Evolutionary conservation across 768 basidiomycete genomes (phyloP).

Genomic region (Xerocomus brunneocitrinus): DNA sequence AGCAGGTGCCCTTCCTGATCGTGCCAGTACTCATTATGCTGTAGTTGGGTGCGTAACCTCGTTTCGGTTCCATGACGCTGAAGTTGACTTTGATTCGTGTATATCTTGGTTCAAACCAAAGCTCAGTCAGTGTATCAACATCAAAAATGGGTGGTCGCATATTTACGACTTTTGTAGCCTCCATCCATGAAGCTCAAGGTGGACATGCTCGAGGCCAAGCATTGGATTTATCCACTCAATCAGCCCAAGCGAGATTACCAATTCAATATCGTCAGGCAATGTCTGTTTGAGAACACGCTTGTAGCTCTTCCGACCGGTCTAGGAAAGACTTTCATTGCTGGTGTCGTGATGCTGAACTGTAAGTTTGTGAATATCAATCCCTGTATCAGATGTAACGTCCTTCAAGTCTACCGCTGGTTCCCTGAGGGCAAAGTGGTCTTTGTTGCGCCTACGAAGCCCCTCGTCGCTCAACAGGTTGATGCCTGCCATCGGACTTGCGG

Average conservation of each 20-base stretch:
- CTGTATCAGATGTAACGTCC: slow-evolving; percentile 1
- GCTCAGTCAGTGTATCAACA: slow-evolving; percentile 25
- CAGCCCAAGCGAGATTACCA: slow-evolving; percentile 88
- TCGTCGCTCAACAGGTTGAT: slow-evolving; percentile 91
- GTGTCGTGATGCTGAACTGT: slow-evolving; percentile 96
- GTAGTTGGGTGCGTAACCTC: slow-evolving; percentile 49
- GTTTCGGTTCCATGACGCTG: neutral
- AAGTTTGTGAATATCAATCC: slow-evolving; percentile 16
- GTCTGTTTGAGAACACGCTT: slow-evolving; percentile 88
- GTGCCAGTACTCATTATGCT: slow-evolving; percentile 10
- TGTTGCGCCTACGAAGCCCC: slow-evolving; percentile 92
- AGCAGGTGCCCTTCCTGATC: neutral
- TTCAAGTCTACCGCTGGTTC: slow-evolving; percentile 84
- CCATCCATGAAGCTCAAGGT: slow-evolving; percentile 72
- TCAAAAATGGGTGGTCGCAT: neutral
- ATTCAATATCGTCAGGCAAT: slow-evolving; percentile 82
- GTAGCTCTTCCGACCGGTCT: slow-evolving; percentile 94
- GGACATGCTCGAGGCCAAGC: slow-evolving; percentile 74
- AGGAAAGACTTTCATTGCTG: slow-evolving; percentile 97
- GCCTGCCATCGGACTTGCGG: slow-evolving; percentile 93
- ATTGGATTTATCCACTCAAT: slow-evolving; percentile 93
- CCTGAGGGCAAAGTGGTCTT: slow-evolving; percentile 91
- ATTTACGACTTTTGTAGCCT: slow-evolving; percentile 38
- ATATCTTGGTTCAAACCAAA: slow-evolving; percentile 11
- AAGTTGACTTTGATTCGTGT: slow-evolving; percentile 5